Evolutionary conservation across 1,284 basidiomycete genomes (phyloP), one percentile per base, ranked within the genome.

Genomic region (Kwoniella shivajii): DNA sequence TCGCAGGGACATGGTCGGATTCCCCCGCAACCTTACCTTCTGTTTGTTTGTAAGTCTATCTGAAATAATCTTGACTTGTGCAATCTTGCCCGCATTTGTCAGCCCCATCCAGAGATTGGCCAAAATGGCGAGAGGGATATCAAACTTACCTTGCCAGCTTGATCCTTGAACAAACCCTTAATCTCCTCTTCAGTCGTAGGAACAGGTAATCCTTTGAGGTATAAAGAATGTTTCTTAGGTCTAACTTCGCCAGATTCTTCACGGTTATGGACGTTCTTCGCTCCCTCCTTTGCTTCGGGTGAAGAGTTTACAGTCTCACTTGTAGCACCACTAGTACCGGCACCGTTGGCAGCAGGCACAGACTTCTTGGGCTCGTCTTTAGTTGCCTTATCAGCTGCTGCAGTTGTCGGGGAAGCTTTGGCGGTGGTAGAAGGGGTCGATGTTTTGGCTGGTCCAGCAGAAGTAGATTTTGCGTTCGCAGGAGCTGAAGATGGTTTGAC

Each of bases 201-300:
- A 6, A 80, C 72, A 3, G 82, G 80, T 73, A 89, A 81, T 9
- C 72, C 69, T 61, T 88, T 85, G 82, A 92, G 84, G 76, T 89
- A 93, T 53, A 94, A 82, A 4, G 90, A 92, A 84, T 87, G 89
- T 9, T 89, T 88, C 76, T 90, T 86, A 43, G 3, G 84, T 81
- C 61, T 84, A 81, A 52, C 80, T 80, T 47, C 83, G 81, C 61
- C 85, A 86, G 24, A 88, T 87, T 36, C 87, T 87, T 79, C 80
- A 80, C 29, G 77, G 75, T 68, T 81, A 33, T 52, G 45, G 22
- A 34, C 57, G 22, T 29, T 24, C 78, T 48, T 48, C 10, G 27
- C 57, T 6, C 33, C 50, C 16, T 39, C 53, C 42, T 60, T 63
- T n/a, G 63, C 51, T 27, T 60, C 59, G 14, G 50, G 48, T 38